These are phyloP conservation scores for Penicillium sp. DNA, from an alignment of 2,329 filamentous ascomycete species.

Conservation along the genomic window DNA sequence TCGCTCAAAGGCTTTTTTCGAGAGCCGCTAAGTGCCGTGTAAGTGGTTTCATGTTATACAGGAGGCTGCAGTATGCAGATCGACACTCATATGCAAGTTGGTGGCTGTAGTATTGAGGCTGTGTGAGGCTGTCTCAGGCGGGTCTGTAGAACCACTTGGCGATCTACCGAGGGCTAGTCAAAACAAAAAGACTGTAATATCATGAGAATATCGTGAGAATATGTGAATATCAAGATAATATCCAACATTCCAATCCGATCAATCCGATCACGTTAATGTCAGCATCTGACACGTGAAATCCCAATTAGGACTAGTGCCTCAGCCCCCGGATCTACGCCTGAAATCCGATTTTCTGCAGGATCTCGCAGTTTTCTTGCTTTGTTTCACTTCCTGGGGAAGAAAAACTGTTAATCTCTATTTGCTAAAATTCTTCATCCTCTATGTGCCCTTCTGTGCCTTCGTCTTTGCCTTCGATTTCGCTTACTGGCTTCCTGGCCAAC, in stretches of 20 bases:
- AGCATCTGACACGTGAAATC: conserved; percentile 21
- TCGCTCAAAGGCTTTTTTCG: conserved; percentile 46
- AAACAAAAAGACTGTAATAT: neutral
- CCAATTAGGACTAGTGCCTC: conserved; percentile 18
- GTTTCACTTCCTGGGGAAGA: conserved; percentile 12
- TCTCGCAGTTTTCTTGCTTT: conserved; percentile 5
- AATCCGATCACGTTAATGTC: conserved; percentile 3
- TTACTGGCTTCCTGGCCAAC: conserved; percentile 30
- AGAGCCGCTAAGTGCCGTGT: conserved; percentile 13
- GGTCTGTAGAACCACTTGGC: neutral
- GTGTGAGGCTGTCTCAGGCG: neutral
- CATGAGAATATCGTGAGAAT: neutral
- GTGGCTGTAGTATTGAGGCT: neutral
- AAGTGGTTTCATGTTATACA: neutral
- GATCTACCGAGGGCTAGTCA: neutral
- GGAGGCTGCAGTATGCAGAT: conserved; percentile 2
- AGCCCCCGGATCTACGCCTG: conserved; percentile 24
- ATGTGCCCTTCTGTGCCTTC: conserved; percentile 37
- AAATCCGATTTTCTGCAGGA: conserved; percentile 20
- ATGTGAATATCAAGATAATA: no score
- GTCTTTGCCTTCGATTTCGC: conserved; percentile 26
- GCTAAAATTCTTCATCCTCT: conserved; percentile 26
- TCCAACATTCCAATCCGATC: neutral
- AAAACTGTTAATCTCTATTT: neutral
- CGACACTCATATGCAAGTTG: neutral